Conservation (phyloP, 495 filamentous ascomycete genomes). For the Aspergillus egyptiacus region DNA sequence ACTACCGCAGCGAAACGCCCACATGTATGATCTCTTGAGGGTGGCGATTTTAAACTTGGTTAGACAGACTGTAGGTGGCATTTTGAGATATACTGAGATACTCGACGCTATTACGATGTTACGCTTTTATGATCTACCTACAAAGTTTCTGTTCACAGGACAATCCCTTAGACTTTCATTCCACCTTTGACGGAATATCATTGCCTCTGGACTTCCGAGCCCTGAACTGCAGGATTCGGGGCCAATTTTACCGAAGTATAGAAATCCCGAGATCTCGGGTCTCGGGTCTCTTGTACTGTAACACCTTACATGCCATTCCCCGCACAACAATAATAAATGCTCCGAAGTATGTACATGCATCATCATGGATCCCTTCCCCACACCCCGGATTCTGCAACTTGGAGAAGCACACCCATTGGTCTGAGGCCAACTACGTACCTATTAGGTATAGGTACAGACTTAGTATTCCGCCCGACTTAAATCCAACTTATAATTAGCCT, state of each 20-base stretch:
- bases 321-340: too few relatives aligned
- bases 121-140: constrained; percentile 2
- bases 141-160: too few relatives aligned
- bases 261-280: neutral
- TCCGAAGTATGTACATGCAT: too few relatives aligned
- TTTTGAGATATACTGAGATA: neutral
- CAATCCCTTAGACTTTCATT: too few relatives aligned
- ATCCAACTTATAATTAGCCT: too few relatives aligned
- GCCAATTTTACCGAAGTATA: neutral
- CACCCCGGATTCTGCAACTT: constrained; percentile 1
- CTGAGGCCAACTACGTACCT: too few relatives aligned
- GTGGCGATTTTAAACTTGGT: neutral
- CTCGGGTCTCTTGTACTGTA: neutral
- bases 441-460: too few relatives aligned
- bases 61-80: neutral
- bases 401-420: neutral
- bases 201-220: neutral
- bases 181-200: too few relatives aligned
- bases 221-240: neutral
- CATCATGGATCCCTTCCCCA: neutral
- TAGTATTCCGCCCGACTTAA: too few relatives aligned
- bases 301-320: too few relatives aligned
- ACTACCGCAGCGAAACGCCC: neutral
- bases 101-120: neutral
- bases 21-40: neutral